Base-by-base conservation (phyloP, 2,329 filamentous ascomycete genomes). In the Aspergillus sp. region DNA sequence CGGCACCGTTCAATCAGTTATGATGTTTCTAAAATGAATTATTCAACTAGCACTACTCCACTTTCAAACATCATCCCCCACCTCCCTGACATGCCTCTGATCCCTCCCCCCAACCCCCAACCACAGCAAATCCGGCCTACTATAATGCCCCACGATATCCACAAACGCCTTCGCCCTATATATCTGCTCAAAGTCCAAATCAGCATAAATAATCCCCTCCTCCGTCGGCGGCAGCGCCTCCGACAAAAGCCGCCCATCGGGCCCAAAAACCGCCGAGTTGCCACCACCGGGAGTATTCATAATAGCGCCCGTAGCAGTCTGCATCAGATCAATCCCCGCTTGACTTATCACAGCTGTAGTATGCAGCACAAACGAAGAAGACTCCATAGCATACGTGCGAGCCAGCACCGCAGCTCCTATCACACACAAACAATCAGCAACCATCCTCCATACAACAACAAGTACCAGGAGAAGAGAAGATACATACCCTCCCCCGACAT, bases 351-450 rank as follows among this genome's bases (percentile, higher is more conserved):
- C 76, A 0, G 78, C 71, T 0, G 83, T 84, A 52, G 73, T 73
- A 63, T 85, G 83, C 4, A 87, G 76, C 1, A 88, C 85, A 61
- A 82, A 87, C 0, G 81, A 70, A 6, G 77, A 75, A 1, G 82
- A 80, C 67, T 88, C 85, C 10, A 87, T 80, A 1, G 85, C 85
- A 64, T 86, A 86, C 0, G 80, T 78, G 61, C 82, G 82, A 0
- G 83, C 81, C 1, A 85, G 72, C 53, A n/a, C 67, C 78, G 30
- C 77, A 77, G 58, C 76, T 2, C 36, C 36, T 39, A 80, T 25
- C 23, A 25, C 23, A 25, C 23, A 25, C 7, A 25, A 25, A 25
- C 23, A 25, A 25, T 25, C 6, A 25, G 23, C 23, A 25, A 25
- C 1, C 23, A 25, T 25, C 23, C 23, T 25, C 23, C 23, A 25